phyloP scores from a whole-genome alignment of 73 alveolate species.

The Paramecium pentaurelia region DNA sequence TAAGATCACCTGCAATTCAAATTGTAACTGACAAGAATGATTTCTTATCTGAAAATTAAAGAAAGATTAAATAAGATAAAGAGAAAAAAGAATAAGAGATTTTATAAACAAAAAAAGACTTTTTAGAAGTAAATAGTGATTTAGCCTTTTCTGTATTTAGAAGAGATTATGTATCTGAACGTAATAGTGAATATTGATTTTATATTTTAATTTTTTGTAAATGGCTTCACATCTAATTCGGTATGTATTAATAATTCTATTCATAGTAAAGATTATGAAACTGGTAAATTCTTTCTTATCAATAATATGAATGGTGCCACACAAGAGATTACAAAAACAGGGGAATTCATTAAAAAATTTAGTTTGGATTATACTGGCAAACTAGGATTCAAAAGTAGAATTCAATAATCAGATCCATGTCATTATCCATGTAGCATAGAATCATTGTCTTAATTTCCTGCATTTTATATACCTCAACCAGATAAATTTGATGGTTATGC shows the following conservation, averaged over 20 bases:
- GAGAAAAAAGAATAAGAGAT: conserved; percentile 54
- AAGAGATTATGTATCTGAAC: conserved; percentile 18
- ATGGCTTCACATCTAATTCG: background rate
- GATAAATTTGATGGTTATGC: background rate
- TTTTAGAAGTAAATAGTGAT: conserved; percentile 60
- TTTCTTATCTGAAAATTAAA: conserved; percentile 53
- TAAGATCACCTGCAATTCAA: background rate
- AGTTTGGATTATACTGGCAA: conserved; percentile 35
- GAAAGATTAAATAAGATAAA: conserved; percentile 51
- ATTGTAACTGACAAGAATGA: conserved; percentile 62
- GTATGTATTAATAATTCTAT: background rate
- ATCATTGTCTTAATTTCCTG: background rate
- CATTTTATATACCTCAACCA: background rate
- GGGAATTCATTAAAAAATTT: conserved; percentile 53
- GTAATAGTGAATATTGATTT: conserved; percentile 40
- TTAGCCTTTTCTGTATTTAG: conserved; percentile 39
- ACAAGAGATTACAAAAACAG: conserved; percentile 33
- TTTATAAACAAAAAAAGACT: conserved; percentile 41
- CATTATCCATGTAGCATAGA: background rate
- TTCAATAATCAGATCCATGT: conserved; percentile 11
- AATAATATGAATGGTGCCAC: conserved; percentile 43
- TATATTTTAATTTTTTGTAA: background rate
- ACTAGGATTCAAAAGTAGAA: conserved; percentile 3
- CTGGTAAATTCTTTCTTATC: conserved; percentile 36
- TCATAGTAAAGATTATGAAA: conserved; percentile 21